Evolutionary conservation across 176 grass and related monocot species (phyloP).

Genomic region (Canna indica): DNA sequence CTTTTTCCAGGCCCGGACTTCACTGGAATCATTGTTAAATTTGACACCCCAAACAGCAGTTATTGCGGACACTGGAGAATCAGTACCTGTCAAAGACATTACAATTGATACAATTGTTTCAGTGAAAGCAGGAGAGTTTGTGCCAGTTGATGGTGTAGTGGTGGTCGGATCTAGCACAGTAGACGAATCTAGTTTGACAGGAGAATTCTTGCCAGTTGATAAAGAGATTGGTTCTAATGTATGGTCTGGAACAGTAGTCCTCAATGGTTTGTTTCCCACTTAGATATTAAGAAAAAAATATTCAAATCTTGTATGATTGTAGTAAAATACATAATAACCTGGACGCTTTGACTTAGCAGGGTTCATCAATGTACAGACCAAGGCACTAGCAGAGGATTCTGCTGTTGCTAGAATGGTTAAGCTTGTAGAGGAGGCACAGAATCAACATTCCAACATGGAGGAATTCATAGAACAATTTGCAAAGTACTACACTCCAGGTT

Average conservation of each 20-base stretch:
- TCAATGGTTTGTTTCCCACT: not conserved
- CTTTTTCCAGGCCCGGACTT: constrained; percentile 1
- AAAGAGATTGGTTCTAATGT: constrained; percentile 8
- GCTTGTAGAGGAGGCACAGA: constrained; percentile 15
- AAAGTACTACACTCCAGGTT: constrained; percentile 13
- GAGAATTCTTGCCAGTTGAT: constrained; percentile 13
- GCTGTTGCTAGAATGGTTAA: constrained; percentile 15
- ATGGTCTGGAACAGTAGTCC: constrained; percentile 7
- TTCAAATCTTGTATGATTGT: not conserved
- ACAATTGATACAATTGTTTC: constrained; percentile 1
- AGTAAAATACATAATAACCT: too few relatives aligned
- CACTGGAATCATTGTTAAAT: constrained; percentile 8
- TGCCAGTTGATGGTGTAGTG: constrained; percentile 13
- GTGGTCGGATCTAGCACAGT: constrained; percentile 7
- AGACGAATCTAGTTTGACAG: constrained; percentile 11
- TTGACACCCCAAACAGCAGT: constrained; percentile 14
- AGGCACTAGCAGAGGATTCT: constrained; percentile 7
- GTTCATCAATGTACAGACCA: constrained; percentile 3
- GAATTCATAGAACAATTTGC: constrained; percentile 13
- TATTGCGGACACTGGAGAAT: constrained; percentile 6
- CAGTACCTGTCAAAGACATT: not conserved
- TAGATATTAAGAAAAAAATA: not conserved
- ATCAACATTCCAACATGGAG: constrained; percentile 1
- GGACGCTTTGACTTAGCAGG: not conserved
- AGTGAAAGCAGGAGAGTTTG: constrained; percentile 11